phyloP scores from a whole-genome alignment of 2,329 filamentous ascomycete species.

The Ceratocystis variospora region DNA sequence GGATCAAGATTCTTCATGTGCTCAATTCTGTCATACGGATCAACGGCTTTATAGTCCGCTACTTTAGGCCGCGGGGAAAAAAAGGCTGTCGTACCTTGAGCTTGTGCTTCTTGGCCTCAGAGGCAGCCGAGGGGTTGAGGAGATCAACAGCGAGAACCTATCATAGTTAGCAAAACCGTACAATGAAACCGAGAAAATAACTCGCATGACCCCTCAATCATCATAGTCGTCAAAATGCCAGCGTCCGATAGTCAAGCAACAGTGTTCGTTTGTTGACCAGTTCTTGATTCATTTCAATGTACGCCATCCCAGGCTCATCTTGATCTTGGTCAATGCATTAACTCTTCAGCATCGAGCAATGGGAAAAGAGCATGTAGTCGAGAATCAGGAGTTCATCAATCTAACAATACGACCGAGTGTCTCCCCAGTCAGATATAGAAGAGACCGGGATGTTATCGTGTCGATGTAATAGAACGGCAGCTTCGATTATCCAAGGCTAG shows the following conservation, averaged over 20 bases:
- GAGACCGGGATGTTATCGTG: background rate
- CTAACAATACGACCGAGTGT: background rate
- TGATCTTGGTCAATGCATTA: background rate
- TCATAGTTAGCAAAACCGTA: constrained; percentile 33
- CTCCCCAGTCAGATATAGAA: background rate
- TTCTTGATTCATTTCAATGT: too few species aligned
- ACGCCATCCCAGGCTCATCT: background rate
- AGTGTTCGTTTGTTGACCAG: constrained; percentile 20
- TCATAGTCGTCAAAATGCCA: constrained; percentile 19
- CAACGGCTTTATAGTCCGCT: background rate
- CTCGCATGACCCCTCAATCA: constrained; percentile 18
- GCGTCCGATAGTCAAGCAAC: constrained; percentile 18
- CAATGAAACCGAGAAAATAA: constrained; percentile 18
- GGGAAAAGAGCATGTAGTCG: background rate
- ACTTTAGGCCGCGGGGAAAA: background rate
- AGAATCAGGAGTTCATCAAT: background rate
- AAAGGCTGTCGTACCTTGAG: constrained; percentile 62
- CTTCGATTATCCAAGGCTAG: constrained; percentile 12
- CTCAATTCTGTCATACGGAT: background rate
- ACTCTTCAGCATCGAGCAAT: background rate
- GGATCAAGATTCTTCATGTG: background rate
- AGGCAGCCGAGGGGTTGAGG: constrained; percentile 93
- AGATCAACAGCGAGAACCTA: constrained; percentile 99
- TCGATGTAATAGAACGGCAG: background rate
- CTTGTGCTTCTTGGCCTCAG: constrained; percentile 99